Base-by-base conservation (phyloP, 2,329 filamentous ascomycete species). In the Colletotrichum somersetense region DNA sequence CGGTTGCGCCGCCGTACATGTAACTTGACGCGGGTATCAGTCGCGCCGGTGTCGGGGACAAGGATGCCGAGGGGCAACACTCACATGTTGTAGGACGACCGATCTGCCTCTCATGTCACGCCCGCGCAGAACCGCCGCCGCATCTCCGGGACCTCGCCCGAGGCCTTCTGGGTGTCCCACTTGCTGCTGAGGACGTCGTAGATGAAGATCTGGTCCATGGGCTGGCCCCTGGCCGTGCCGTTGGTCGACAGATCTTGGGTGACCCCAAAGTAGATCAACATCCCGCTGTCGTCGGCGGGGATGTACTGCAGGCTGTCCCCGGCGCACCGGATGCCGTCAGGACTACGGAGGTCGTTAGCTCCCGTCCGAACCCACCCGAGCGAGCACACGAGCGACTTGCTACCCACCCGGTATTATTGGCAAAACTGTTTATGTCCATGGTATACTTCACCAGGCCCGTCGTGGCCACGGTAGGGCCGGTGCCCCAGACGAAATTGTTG, bases 71-170 rank as follows among this genome's bases (percentile, higher is more conserved):
- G 52, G 44, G 30, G 23, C 38, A 20, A 20, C n/a, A 80, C 87
- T 79, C 76, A 91, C 87, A 92, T 89, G 74, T 92, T 91, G 76
- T 91, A 91, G 10, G 88, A 90, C 18, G 89, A 89, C 66, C 85
- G 82, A 75, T 91, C 90, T 11, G 83, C 76, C 0, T 89, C 85
- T 85, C 89, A 91, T 1, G 87, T 87, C 18, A 85, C 87, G 61
- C 89, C 90, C 3, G 88, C 88, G 77, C 90, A 92, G 73, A 91
- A 91, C 38, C 87, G 85, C 35, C 89, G 83, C 14, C 90, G 83
- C 71, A 85, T 81, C 18, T 79, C 79, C 3, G 90, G 90, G 1
- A 88, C 77, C 38, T 84, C 77, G 0, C 90, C 90, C 0, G 82
- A 83, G 0, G 90, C 88, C 11, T 81, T 85, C 76, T 92, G 89